phyloP scores from a whole-genome alignment of 441 rosid species.

The Pelargonium australe region DNA sequence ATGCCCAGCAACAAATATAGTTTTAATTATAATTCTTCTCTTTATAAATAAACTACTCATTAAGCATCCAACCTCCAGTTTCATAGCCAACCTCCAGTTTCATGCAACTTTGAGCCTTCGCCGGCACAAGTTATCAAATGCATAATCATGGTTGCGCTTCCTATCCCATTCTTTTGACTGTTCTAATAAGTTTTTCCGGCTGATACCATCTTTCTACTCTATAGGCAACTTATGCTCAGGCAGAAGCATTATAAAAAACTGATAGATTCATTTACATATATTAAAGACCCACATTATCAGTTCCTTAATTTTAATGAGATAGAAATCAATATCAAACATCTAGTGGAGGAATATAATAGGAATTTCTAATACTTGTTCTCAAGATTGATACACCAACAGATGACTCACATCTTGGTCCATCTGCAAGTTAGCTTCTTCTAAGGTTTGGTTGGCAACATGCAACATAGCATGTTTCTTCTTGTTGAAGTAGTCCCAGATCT shows the following conservation, averaged over 20 bases:
- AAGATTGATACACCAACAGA: neutral
- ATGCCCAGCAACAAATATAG: no score
- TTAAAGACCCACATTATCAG: no score
- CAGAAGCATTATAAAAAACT: neutral
- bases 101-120: neutral
- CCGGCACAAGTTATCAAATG: neutral
- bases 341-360: neutral
- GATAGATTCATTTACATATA: neutral
- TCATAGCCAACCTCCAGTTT: neutral
- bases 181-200: neutral
- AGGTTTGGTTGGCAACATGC: constrained; percentile 11
- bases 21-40: neutral
- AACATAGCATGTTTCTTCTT: constrained; percentile 2
- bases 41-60: neutral
- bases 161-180: neutral
- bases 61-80: neutral
- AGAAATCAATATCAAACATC: neutral
- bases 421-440: constrained; percentile 23
- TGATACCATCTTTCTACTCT: neutral
- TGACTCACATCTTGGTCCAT: constrained; percentile 28
- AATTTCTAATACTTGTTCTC: neutral
- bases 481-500: constrained; percentile 25
- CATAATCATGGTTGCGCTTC: neutral
- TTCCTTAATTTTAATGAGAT: neutral
- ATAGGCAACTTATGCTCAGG: neutral